Evolutionary conservation across 2,329 filamentous ascomycete species (phyloP), one percentile per base, ranked within the genome.

Genomic region (Calonectria naviculata): DNA sequence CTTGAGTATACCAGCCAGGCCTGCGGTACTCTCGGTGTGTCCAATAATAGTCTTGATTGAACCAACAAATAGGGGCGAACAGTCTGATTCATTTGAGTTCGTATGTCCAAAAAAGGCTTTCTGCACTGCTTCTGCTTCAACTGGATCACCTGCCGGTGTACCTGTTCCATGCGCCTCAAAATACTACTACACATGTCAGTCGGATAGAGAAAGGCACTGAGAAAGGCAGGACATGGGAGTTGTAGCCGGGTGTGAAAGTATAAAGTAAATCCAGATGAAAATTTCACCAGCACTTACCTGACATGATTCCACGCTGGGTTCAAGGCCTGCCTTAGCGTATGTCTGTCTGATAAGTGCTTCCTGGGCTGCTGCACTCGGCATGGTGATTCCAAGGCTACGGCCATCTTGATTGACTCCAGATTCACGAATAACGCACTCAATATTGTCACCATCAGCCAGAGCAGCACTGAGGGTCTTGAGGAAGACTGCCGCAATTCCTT

Each of bases 281-380:
- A 8, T 5, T n/a, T 42, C 38, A n/a, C 5, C 6, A 19, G 8
- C 4, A n/a, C 73, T 65, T 1, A 77, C 76, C 61, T 86, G 84
- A 15, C 74, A 79, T 5, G 83, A 78, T 19, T 80, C 76, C 13
- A 7, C 81, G 76, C 1, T 6, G 76, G 70, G 66, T 87, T 87
- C 5, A 87, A 58, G 31, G 3, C 52, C 52, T 38, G 31, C 29
- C 41, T 38, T 58, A 21, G 31, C 29, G 17, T 58, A 58, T 5
- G 34, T 38, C 5, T 24, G 17, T 12, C 19, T 12, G 19, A 38
- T 31, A 2, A 60, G 77, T 5, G 76, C 71, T 9, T 79, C 76
- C 69, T 87, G 86, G 0, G 85, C 84, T 5, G 80, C 79, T 0
- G 80, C 81, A 61, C 82, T 89, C 0, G 90, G 90, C 82, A 66